Evolutionary conservation across 2,329 filamentous ascomycete species (phyloP).

Genomic region (Macrophomina tecta): DNA sequence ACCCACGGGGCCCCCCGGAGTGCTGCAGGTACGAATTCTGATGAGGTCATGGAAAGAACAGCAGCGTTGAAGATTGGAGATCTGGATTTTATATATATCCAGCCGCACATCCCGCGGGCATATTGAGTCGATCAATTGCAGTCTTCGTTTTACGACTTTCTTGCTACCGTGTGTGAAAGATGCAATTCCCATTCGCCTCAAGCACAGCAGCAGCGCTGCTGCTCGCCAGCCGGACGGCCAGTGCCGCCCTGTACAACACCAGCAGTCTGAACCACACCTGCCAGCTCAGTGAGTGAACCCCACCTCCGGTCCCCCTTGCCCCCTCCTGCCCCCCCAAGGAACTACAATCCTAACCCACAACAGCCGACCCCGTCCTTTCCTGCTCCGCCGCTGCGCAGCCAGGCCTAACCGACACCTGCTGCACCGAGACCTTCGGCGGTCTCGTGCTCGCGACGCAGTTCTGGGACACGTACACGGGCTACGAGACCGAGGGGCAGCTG

Average conservation of each 20-base stretch:
- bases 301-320: slow-evolving; percentile 29
- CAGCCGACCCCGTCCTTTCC: slow-evolving; percentile 35
- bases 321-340: too few species aligned
- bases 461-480: slow-evolving; percentile 69
- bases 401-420: slow-evolving; percentile 63
- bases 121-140: background rate
- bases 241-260: slow-evolving; percentile 54
- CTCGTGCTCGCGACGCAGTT: slow-evolving; percentile 68
- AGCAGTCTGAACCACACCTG: slow-evolving; percentile 64
- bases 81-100: background rate
- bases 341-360: background rate
- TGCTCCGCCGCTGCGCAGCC: slow-evolving; percentile 40
- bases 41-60: slow-evolving; percentile 2
- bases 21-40: slow-evolving; percentile 16
- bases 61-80: too few species aligned
- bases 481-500: slow-evolving; percentile 63
- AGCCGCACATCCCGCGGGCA: background rate
- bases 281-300: slow-evolving; percentile 47
- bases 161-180: background rate
- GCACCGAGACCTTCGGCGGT: slow-evolving; percentile 69
- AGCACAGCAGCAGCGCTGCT: slow-evolving; percentile 9
- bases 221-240: slow-evolving; percentile 32
- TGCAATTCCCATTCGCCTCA: background rate
- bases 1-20: background rate
- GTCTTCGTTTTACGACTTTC: background rate